Evolutionary conservation across 805 yeast species (phyloP).

Genomic region (Saccharomyces kudriavzevii): DNA sequence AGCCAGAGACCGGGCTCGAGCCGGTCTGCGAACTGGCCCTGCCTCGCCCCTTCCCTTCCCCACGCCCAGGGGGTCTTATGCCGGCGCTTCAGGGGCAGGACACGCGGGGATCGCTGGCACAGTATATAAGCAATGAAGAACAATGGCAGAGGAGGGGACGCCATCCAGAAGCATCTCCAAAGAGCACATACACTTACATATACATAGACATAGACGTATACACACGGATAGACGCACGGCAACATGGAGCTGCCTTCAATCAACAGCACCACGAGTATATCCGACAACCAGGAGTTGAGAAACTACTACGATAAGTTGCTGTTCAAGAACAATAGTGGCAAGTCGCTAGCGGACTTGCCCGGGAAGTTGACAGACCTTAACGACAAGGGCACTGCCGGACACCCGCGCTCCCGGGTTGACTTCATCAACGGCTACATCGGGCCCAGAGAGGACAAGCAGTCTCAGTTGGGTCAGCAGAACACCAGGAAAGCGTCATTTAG

Average conservation of each 20-base stretch:
- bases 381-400: not conserved
- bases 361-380: slow-evolving; percentile 3
- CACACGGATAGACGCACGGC: not conserved
- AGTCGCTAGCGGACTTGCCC: slow-evolving; percentile 28
- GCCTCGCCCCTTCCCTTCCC: not conserved
- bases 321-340: slow-evolving; percentile 28
- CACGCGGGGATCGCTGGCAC: not conserved
- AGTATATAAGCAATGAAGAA: not conserved
- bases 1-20: not conserved
- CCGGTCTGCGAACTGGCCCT: not conserved
- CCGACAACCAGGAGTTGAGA: slow-evolving; percentile 28
- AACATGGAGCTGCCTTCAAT: slow-evolving; percentile 28
- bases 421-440: not conserved
- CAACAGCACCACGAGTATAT: slow-evolving; percentile 29
- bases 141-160: not conserved
- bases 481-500: not conserved
- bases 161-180: not conserved
- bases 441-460: not conserved
- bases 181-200: not conserved
- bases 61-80: not conserved
- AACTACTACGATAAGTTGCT: slow-evolving; percentile 29
- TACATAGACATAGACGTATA: not conserved
- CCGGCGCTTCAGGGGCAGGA: not conserved
- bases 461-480: not conserved
- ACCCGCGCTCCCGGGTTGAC: not conserved